Conservation (phyloP, 2,329 filamentous ascomycete genomes). For the Epichloe scottii region DNA sequence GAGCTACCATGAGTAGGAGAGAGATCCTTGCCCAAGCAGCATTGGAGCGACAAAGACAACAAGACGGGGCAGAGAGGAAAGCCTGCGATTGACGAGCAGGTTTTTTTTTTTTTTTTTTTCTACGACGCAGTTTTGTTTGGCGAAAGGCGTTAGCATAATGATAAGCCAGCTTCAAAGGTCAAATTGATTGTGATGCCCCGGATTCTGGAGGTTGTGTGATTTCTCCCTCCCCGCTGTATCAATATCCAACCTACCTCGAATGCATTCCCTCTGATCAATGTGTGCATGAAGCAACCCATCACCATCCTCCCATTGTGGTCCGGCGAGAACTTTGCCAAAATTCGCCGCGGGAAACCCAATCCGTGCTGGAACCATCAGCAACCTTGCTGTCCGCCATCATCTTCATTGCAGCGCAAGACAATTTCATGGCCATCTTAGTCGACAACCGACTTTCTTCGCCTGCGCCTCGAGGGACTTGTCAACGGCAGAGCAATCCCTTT, state of each 20-base stretch:
- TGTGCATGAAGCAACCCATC: too few relatives aligned
- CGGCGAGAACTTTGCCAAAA: slow-evolving; percentile 70
- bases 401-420: slow-evolving; percentile 26
- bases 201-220: not conserved
- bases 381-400: slow-evolving; percentile 10
- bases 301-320: slow-evolving; percentile 76
- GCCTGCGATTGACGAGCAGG: slow-evolving; percentile 13
- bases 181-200: too few relatives aligned
- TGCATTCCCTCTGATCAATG: too few relatives aligned
- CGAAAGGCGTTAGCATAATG: too few relatives aligned
- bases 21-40: slow-evolving; percentile 55
- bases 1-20: slow-evolving; percentile 46
- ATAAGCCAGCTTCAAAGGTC: too few relatives aligned
- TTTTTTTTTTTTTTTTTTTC: not conserved
- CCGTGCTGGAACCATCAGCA: not conserved
- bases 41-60: slow-evolving; percentile 21
- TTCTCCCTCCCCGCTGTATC: too few relatives aligned
- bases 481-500: slow-evolving; percentile 27
- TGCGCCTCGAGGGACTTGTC: slow-evolving; percentile 12
- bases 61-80: slow-evolving; percentile 20
- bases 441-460: slow-evolving; percentile 29
- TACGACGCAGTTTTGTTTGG: slow-evolving; percentile 5
- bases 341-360: slow-evolving; percentile 60
- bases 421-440: slow-evolving; percentile 45
- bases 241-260: too few relatives aligned